phyloP scores from a whole-genome alignment of 176 grass and related monocot genomes.

The Raddia distichophylla region DNA sequence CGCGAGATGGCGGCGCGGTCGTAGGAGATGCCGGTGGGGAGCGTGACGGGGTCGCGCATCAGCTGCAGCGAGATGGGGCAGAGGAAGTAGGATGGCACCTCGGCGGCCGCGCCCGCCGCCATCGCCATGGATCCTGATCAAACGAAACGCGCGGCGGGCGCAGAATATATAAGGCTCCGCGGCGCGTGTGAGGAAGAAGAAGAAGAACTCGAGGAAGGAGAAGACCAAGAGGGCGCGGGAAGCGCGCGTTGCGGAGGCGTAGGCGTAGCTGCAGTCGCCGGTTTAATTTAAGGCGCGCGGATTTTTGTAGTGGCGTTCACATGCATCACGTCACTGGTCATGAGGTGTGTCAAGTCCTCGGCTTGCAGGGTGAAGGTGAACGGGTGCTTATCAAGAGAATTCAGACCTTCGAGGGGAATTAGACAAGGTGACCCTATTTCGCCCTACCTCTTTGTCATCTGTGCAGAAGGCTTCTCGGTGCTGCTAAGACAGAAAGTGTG shows the following conservation, averaged over 20 bases:
- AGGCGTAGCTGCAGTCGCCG: slow-evolving; percentile 22
- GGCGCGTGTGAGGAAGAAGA: background rate
- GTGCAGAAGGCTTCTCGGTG: too few species aligned
- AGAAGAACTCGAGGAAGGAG: background rate
- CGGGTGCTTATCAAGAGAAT: too few species aligned
- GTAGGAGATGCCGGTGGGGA: slow-evolving; percentile 83
- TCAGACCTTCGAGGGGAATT: too few species aligned
- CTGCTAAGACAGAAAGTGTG: too few species aligned
- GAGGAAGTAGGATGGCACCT: slow-evolving; percentile 86
- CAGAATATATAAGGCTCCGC: slow-evolving; percentile 32
- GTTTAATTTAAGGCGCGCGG: slow-evolving; percentile 39
- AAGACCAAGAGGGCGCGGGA: background rate
- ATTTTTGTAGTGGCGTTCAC: slow-evolving; percentile 40
- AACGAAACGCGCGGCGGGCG: slow-evolving; percentile 26
- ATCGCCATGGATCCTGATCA: background rate
- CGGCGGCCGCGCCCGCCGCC: slow-evolving; percentile 39
- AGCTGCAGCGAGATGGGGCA: slow-evolving; percentile 95
- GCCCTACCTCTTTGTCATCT: too few species aligned
- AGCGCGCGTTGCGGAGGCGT: slow-evolving; percentile 27
- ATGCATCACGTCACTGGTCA: slow-evolving; percentile 40
- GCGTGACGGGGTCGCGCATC: slow-evolving; percentile 91
- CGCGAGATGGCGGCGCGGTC: slow-evolving; percentile 77
- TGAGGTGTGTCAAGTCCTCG: too few species aligned
- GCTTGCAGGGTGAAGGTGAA: too few species aligned
- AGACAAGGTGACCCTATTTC: too few species aligned